Conservation (phyloP, 2,329 filamentous ascomycete genomes). For the Ophiostoma sp. region DNA sequence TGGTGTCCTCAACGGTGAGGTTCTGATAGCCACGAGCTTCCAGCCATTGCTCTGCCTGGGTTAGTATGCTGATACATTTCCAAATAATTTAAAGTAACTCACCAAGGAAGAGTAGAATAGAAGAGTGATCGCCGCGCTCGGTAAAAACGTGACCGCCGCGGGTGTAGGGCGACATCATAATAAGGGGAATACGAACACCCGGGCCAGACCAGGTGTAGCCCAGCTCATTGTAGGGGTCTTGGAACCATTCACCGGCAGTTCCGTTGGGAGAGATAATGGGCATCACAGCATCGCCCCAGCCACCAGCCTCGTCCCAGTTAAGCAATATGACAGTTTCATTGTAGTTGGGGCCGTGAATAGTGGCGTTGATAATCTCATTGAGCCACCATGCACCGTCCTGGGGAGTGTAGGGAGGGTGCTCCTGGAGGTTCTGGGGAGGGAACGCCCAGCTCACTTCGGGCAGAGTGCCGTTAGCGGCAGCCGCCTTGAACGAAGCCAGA, state of each 20-base stretch:
- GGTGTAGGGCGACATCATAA: slow-evolving; percentile 53
- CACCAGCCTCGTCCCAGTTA: slow-evolving; percentile 50
- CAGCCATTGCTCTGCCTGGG: slow-evolving; percentile 30
- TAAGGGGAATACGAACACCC: slow-evolving; percentile 49
- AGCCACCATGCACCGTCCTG: slow-evolving; percentile 53
- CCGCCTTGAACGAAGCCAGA: slow-evolving; percentile 46
- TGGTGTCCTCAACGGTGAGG: slow-evolving; percentile 26
- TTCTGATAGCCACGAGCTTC: slow-evolving; percentile 34
- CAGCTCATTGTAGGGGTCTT: slow-evolving; percentile 40
- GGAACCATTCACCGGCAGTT: slow-evolving; percentile 48
- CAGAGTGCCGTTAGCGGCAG: slow-evolving; percentile 47
- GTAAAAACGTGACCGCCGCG: slow-evolving; percentile 50
- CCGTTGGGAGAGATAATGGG: slow-evolving; percentile 46
- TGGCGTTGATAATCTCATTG: slow-evolving; percentile 47
- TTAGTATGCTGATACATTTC: neutral
- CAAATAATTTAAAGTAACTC: neutral
- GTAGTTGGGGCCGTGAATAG: slow-evolving; percentile 45
- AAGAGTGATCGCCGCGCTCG: slow-evolving; percentile 51
- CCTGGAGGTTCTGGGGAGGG: slow-evolving; percentile 47
- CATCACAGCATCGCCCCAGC: slow-evolving; percentile 51
- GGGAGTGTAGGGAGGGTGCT: slow-evolving; percentile 50
- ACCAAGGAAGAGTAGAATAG: slow-evolving; percentile 47
- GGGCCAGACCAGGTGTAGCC: slow-evolving; percentile 36
- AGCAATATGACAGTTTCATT: slow-evolving; percentile 46
- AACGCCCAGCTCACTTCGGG: slow-evolving; percentile 50